These are phyloP conservation scores for Calonectria pseudoturangicola DNA, from an alignment of 2,329 filamentous ascomycete genomes.

Conservation along the genomic window DNA sequence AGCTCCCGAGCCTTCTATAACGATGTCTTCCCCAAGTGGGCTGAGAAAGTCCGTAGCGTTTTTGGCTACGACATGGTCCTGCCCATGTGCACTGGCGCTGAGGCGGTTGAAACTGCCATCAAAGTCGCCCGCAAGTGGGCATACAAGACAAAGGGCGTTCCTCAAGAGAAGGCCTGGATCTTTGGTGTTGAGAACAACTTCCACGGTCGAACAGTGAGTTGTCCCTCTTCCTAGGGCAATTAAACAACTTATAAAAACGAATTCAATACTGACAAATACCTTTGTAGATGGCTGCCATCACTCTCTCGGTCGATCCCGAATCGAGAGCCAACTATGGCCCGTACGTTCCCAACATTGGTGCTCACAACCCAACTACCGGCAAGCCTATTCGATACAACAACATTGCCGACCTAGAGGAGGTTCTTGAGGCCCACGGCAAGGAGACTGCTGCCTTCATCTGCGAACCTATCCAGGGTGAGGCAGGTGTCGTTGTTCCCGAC, in stretches of 20 bases:
- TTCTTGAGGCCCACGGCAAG: constrained; percentile 86
- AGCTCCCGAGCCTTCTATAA: constrained; percentile 98
- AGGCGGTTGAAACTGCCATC: constrained; percentile 68
- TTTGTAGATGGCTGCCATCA: constrained; percentile 90
- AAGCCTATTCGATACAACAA: constrained; percentile 91
- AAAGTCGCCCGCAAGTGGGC: constrained; percentile 50
- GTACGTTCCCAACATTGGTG: constrained; percentile 92
- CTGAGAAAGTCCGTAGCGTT: constrained; percentile 89
- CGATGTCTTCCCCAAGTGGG: constrained; percentile 97
- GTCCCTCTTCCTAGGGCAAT: not conserved
- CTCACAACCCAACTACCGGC: constrained; percentile 82
- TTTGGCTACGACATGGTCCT: constrained; percentile 99
- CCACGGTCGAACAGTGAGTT: constrained; percentile 91
- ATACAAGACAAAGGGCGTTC: constrained; percentile 44
- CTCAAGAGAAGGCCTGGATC: constrained; percentile 44
- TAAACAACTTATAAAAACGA: not conserved
- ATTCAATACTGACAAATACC: constrained; percentile 23
- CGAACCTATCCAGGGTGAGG: constrained; percentile 98
- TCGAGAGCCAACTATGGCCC: constrained; percentile 98
- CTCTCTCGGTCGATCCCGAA: constrained; percentile 95
- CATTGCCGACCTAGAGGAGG: constrained; percentile 85
- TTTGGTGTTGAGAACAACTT: constrained; percentile 95
- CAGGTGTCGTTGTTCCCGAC: constrained; percentile 95
- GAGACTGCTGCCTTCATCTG: constrained; percentile 95
- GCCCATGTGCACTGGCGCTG: constrained; percentile 98